Evolutionary conservation across 805 yeast genomes (phyloP).

Genomic region (Candida adriatica): DNA sequence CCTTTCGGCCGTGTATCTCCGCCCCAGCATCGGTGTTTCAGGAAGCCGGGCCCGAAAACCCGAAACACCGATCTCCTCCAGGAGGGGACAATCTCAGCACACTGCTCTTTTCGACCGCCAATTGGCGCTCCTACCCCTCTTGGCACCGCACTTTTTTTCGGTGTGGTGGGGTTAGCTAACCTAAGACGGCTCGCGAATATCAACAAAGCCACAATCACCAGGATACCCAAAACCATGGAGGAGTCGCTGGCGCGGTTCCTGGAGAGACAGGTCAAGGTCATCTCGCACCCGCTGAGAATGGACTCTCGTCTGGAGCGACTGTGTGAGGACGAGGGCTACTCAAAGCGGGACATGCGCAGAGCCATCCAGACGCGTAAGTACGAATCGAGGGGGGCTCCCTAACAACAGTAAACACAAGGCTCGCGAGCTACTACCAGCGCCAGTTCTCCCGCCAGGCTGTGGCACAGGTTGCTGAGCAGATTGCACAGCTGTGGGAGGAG

Average conservation of each 20-base stretch:
- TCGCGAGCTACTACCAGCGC: constrained; percentile 5
- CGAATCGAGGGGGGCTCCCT: no score
- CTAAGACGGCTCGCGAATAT: no score
- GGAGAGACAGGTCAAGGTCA: constrained; percentile 8
- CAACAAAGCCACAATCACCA: neutral
- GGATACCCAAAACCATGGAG: neutral
- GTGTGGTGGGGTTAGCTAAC: no score
- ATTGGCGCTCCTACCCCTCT: no score
- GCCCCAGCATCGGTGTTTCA: no score
- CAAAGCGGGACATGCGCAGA: constrained; percentile 3
- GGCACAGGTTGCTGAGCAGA: constrained; percentile 17
- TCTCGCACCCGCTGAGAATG: constrained; percentile 7
- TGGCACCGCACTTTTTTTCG: no score
- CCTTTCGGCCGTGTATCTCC: no score
- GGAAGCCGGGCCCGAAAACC: no score
- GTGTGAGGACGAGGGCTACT: constrained; percentile 3
- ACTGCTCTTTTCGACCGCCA: no score
- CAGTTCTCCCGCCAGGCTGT: constrained; percentile 19
- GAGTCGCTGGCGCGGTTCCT: constrained; percentile 8
- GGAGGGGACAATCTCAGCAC: no score
- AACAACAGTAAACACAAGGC: constrained; percentile 12
- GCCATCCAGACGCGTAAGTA: constrained; percentile 4
- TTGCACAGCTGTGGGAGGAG: constrained; percentile 12
- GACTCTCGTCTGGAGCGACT: constrained; percentile 4
- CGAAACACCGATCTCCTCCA: no score